Conservation (phyloP, 2,329 filamentous ascomycete genomes). For the Colletotrichum brevisporum region DNA sequence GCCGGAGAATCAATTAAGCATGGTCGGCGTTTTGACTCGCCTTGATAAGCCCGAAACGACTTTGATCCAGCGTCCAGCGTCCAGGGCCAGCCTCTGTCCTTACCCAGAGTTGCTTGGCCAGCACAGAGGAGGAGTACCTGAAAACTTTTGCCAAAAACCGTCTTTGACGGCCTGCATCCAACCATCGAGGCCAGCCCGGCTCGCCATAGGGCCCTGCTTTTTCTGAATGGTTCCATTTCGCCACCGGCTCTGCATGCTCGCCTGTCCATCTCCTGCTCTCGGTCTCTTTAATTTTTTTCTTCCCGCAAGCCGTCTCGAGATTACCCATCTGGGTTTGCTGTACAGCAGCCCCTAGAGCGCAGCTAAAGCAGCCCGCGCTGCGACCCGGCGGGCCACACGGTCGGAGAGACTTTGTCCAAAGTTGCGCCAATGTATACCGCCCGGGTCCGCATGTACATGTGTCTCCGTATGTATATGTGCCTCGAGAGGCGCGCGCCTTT, state of each 20-base stretch:
- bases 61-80: slow-evolving; percentile 6
- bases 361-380: slow-evolving; percentile 38
- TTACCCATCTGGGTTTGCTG: slow-evolving; percentile 40
- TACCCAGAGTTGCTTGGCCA: slow-evolving; percentile 16
- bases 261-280: slow-evolving; percentile 13
- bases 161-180: slow-evolving; percentile 8
- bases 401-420: slow-evolving; percentile 34
- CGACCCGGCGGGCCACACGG: slow-evolving; percentile 39
- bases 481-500: slow-evolving; percentile 38
- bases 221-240: slow-evolving; percentile 56
- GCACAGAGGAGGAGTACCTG: slow-evolving; percentile 1
- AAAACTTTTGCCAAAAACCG: too few species aligned
- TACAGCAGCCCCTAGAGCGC: slow-evolving; percentile 24
- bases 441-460: slow-evolving; percentile 21
- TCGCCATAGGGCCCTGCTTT: slow-evolving; percentile 49
- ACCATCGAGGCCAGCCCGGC: slow-evolving; percentile 19
- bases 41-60: slow-evolving; percentile 20
- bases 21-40: slow-evolving; percentile 33
- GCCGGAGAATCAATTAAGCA: slow-evolving; percentile 29
- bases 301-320: slow-evolving; percentile 2
- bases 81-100: slow-evolving; percentile 11
- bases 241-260: slow-evolving; percentile 49
- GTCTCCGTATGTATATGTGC: slow-evolving; percentile 6
- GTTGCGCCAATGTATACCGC: slow-evolving; percentile 29
- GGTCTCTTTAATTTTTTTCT: slow-evolving; percentile 24